phyloP scores from a whole-genome alignment of 2,329 filamentous ascomycete genomes.

The Coleophoma crateriformis region DNA sequence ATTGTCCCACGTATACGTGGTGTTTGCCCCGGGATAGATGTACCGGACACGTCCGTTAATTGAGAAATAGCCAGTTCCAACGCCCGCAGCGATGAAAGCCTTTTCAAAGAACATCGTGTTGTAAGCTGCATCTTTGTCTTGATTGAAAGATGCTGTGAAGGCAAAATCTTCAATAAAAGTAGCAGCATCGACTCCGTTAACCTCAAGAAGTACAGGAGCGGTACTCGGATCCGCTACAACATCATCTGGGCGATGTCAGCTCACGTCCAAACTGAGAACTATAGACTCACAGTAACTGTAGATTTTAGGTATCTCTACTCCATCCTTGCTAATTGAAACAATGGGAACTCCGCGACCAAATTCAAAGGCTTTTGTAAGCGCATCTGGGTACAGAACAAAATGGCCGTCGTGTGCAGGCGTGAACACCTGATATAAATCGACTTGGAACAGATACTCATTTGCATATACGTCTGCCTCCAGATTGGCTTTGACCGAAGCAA shows the following conservation, averaged over 20 bases:
- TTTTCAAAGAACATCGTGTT: slow-evolving; percentile 35
- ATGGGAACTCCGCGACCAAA: slow-evolving; percentile 43
- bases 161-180: slow-evolving; percentile 41
- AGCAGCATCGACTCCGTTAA: slow-evolving; percentile 50
- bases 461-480: slow-evolving; percentile 35
- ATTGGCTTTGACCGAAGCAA: slow-evolving; percentile 39
- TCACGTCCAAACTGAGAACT: not conserved
- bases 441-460: slow-evolving; percentile 50
- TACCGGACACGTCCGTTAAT: slow-evolving; percentile 29
- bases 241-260: slow-evolving; percentile 25
- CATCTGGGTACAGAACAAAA: slow-evolving; percentile 49
- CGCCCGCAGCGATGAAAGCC: slow-evolving; percentile 16
- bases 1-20: slow-evolving; percentile 33
- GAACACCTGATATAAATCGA: slow-evolving; percentile 46
- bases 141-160: slow-evolving; percentile 28
- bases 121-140: slow-evolving; percentile 34
- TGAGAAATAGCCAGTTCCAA: slow-evolving; percentile 29
- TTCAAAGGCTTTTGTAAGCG: slow-evolving; percentile 43
- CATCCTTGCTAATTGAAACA: slow-evolving; percentile 56
- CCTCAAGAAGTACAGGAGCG: slow-evolving; percentile 43
- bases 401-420: slow-evolving; percentile 59
- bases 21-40: slow-evolving; percentile 33
- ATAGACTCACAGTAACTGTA: slow-evolving; percentile 40
- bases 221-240: slow-evolving; percentile 33
- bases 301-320: slow-evolving; percentile 49